Percentiles rank a stretch among this genome's conserved stretches.
phyloP scores from a whole-genome alignment of 2,329 filamentous ascomycete species.

The Aureobasidium sp. region DNA sequence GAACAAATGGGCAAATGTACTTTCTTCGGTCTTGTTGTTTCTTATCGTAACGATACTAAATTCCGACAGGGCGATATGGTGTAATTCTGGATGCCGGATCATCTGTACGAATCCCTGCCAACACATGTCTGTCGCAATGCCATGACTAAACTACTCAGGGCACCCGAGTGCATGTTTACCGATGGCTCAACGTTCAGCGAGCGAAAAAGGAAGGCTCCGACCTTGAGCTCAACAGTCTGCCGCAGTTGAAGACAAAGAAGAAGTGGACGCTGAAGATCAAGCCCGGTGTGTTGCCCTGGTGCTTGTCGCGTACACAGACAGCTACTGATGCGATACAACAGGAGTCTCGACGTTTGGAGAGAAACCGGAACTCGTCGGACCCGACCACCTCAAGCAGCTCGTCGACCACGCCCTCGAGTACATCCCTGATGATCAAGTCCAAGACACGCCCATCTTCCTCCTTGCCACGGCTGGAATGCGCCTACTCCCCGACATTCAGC shows the following conservation, averaged over 20 bases:
- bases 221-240: slow-evolving; percentile 58
- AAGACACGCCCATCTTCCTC: slow-evolving; percentile 84
- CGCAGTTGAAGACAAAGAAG: slow-evolving; percentile 73
- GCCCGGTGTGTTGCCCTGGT: slow-evolving; percentile 50
- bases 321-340: slow-evolving; percentile 19
- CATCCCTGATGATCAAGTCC: slow-evolving; percentile 65
- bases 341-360: slow-evolving; percentile 81
- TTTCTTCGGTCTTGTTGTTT: too few relatives aligned
- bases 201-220: slow-evolving; percentile 53
- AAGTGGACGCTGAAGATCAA: slow-evolving; percentile 90
- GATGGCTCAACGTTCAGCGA: slow-evolving; percentile 71
- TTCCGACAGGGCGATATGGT: slow-evolving; percentile 53
- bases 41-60: background rate
- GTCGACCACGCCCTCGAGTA: slow-evolving; percentile 72
- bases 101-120: slow-evolving; percentile 46
- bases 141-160: slow-evolving; percentile 41
- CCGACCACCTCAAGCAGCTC: slow-evolving; percentile 69
- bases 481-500: slow-evolving; percentile 65
- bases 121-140: slow-evolving; percentile 10
- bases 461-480: slow-evolving; percentile 96
- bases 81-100: slow-evolving; percentile 96
- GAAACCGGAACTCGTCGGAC: slow-evolving; percentile 65
- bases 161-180: slow-evolving; percentile 88
- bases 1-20: slow-evolving; percentile 13
- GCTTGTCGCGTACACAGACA: background rate